phyloP scores from a whole-genome alignment of 2,329 filamentous ascomycete genomes.

The Alternaria sp. region DNA sequence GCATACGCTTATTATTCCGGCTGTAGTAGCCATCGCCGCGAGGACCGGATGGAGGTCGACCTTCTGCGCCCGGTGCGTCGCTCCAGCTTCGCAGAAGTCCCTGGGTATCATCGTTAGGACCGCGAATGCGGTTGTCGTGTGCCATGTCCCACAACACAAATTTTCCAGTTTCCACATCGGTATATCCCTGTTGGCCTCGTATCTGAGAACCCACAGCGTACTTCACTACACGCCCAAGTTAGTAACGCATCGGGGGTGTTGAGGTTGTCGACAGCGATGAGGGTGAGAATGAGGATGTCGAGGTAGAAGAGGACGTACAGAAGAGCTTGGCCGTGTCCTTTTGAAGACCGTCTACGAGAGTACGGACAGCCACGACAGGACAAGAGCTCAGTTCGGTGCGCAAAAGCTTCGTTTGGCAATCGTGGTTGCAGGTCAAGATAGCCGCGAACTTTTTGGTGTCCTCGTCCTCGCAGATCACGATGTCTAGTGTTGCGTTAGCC shows the following conservation, averaged over 20 bases:
- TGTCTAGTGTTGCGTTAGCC: conserved; percentile 23
- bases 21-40: background rate
- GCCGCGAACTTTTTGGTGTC: conserved; percentile 73
- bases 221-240: conserved; percentile 16
- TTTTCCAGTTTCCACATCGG: background rate
- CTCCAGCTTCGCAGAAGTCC: conserved; percentile 5
- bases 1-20: background rate
- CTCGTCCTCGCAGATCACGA: conserved; percentile 19
- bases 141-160: conserved; percentile 13
- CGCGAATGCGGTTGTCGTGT: background rate
- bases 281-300: no score
- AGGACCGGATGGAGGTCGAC: background rate
- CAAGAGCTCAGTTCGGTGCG: conserved; percentile 74
- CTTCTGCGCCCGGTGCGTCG: background rate
- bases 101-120: conserved; percentile 19
- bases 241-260: background rate
- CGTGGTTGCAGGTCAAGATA: conserved; percentile 91
- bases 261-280: background rate
- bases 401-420: conserved; percentile 75
- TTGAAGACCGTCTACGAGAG: conserved; percentile 26
- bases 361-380: conserved; percentile 64
- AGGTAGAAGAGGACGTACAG: conserved; percentile 13
- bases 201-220: conserved; percentile 24
- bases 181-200: conserved; percentile 23
- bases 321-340: conserved; percentile 30